These are phyloP conservation scores for Cyclostephanos tholiformis DNA, from an alignment of 108 stramenopile genomes.

Conservation along the genomic window DNA sequence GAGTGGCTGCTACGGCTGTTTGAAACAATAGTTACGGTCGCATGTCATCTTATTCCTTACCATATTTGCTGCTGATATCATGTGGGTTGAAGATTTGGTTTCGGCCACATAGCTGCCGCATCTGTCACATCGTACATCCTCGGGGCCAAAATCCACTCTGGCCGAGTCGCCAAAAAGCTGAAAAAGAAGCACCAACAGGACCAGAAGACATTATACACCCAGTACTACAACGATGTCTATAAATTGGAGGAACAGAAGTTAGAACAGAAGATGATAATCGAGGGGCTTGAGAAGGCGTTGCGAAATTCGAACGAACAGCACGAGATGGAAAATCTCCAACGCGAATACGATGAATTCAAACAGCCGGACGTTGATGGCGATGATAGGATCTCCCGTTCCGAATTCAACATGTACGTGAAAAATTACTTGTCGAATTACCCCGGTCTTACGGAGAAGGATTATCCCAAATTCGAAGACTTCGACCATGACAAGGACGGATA, in stretches of 20 bases:
- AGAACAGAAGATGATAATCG: conserved; percentile 51
- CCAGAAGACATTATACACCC: conserved; percentile 86
- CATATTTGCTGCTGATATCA: conserved; percentile 1
- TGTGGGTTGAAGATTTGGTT: conserved; percentile 39
- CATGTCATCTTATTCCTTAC: background rate
- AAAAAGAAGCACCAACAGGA: conserved; percentile 80
- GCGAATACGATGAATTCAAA: conserved; percentile 98
- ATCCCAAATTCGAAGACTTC: conserved; percentile 96
- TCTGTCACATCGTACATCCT: conserved; percentile 64
- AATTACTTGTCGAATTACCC: conserved; percentile 94
- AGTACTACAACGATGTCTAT: conserved; percentile 95
- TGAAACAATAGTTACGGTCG: conserved; percentile 2
- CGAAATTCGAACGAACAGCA: conserved; percentile 65
- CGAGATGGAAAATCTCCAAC: conserved; percentile 84
- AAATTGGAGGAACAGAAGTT: conserved; percentile 83
- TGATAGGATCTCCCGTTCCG: conserved; percentile 88
- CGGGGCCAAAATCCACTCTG: conserved; percentile 76
- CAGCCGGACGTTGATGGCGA: conserved; percentile 96
- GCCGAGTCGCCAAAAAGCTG: conserved; percentile 66
- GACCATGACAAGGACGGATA: conserved; percentile 92
- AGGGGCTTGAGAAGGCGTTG: conserved; percentile 64
- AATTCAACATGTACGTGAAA: conserved; percentile 95
- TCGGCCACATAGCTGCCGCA: conserved; percentile 54
- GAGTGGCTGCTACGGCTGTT: conserved; percentile 27
- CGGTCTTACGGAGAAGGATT: conserved; percentile 87